Conservation (phyloP, 1,284 basidiomycete genomes). For the Microbotryum intermedium region DNA sequence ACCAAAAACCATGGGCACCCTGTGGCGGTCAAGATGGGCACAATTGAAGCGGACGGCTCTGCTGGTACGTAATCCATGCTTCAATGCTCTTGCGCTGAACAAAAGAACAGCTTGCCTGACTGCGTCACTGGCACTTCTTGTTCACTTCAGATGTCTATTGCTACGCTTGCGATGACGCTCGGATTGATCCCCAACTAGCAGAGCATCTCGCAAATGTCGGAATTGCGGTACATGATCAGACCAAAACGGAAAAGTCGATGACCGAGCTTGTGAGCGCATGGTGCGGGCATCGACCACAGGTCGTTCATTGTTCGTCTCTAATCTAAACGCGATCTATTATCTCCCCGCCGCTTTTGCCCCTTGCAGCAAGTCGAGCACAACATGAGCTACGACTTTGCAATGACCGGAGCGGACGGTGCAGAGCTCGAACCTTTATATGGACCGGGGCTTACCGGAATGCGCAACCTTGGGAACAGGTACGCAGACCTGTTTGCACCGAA, state of each 20-base stretch:
- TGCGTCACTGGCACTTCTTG: neutral
- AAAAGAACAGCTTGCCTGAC: neutral
- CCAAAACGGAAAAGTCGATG: constrained; percentile 95
- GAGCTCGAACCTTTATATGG: constrained; percentile 84
- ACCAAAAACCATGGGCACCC: constrained; percentile 68
- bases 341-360: neutral
- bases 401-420: constrained; percentile 82
- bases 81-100: too few relatives aligned
- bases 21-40: constrained; percentile 88
- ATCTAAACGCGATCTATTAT: neutral
- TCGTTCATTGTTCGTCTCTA: neutral
- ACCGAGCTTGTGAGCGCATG: constrained; percentile 64
- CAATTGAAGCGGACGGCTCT: constrained; percentile 87
- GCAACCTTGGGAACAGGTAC: constrained; percentile 87
- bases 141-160: constrained; percentile 72
- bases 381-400: constrained; percentile 85
- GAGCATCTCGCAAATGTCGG: constrained; percentile 72
- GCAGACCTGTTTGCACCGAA: constrained; percentile 3
- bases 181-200: constrained; percentile 68
- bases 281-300: constrained; percentile 25
- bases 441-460: constrained; percentile 75
- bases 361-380: constrained; percentile 91
- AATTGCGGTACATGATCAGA: constrained; percentile 72
- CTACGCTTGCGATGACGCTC: constrained; percentile 83
- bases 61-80: constrained; percentile 53